Percentiles rank a stretch among this genome's conserved stretches.
Conservation (phyloP, 2,329 filamentous ascomycete genomes). For the Curvularia hawaiiensis region DNA sequence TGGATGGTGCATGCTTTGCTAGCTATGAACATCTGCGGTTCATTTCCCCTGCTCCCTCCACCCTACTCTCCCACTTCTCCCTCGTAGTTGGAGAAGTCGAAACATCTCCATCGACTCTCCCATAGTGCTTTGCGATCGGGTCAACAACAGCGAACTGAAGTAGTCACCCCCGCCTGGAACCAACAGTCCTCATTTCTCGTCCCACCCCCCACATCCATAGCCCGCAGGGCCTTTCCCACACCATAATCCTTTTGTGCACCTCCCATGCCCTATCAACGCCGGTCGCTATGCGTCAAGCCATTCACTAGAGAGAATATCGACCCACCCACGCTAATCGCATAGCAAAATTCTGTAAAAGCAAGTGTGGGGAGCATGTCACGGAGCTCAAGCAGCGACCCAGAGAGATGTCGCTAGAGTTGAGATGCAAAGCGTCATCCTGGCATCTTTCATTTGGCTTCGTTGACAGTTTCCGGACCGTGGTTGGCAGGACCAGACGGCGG, state of each 20-base stretch:
- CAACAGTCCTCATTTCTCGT: conserved; percentile 3
- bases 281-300: conserved; percentile 44
- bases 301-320: conserved; percentile 26
- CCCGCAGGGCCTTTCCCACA: background rate
- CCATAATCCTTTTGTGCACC: conserved; percentile 25
- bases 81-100: conserved; percentile 21
- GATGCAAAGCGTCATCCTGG: conserved; percentile 14
- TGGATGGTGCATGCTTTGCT: conserved; percentile 14
- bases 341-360: conserved; percentile 28
- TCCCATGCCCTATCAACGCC: conserved; percentile 40
- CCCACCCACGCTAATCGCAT: conserved; percentile 42
- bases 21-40: conserved; percentile 6
- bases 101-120: conserved; percentile 19
- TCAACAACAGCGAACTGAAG: conserved; percentile 7
- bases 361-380: conserved; percentile 14
- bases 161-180: background rate
- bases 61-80: conserved; percentile 9
- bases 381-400: conserved; percentile 13
- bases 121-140: conserved; percentile 19
- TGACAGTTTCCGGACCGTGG: conserved; percentile 41
- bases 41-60: background rate
- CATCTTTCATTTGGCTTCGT: conserved; percentile 46
- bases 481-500: conserved; percentile 43
- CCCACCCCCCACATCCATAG: conserved; percentile 3
- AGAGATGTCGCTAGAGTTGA: conserved; percentile 14